Conservation (phyloP, 441 rosid species). For the Pelargonium myrrhifolium region DNA sequence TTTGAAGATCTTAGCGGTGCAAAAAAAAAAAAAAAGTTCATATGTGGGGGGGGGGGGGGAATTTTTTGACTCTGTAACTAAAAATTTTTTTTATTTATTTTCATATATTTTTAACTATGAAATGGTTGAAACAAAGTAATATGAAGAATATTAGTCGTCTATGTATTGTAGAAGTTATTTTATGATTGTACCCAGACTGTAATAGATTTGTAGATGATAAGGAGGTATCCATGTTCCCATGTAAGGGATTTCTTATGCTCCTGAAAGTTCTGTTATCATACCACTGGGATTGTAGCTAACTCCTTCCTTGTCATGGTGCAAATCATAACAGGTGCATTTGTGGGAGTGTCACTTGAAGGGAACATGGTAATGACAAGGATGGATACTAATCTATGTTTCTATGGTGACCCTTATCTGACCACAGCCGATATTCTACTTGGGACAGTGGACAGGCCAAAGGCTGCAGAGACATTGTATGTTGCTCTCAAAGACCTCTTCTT, state of each 20-base stretch:
- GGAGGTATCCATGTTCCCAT: neutral
- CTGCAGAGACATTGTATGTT: slow-evolving; percentile 72
- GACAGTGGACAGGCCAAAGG: slow-evolving; percentile 71
- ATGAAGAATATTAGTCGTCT: too few species aligned
- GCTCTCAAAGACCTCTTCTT: slow-evolving; percentile 63
- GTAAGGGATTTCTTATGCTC: neutral
- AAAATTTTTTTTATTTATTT: too few species aligned
- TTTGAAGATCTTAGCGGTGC: too few species aligned
- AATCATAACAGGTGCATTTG: slow-evolving; percentile 64
- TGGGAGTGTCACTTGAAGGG: slow-evolving; percentile 92
- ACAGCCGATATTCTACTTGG: slow-evolving; percentile 79
- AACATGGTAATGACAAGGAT: slow-evolving; percentile 72
- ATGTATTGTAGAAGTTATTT: too few species aligned
- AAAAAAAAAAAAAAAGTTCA: too few species aligned
- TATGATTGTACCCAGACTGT: neutral
- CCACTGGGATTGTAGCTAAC: neutral
- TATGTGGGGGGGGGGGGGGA: too few species aligned
- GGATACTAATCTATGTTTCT: slow-evolving; percentile 72
- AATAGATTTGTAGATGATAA: neutral
- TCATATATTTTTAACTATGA: too few species aligned
- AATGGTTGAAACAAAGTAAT: too few species aligned
- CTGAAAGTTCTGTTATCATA: neutral
- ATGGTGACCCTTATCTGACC: slow-evolving; percentile 86
- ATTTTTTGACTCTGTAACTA: too few species aligned
- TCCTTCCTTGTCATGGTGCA: slow-evolving; percentile 7